Evolutionary conservation across 2,329 filamentous ascomycete species (phyloP).

Genomic region (Coleophoma cylindrospora): DNA sequence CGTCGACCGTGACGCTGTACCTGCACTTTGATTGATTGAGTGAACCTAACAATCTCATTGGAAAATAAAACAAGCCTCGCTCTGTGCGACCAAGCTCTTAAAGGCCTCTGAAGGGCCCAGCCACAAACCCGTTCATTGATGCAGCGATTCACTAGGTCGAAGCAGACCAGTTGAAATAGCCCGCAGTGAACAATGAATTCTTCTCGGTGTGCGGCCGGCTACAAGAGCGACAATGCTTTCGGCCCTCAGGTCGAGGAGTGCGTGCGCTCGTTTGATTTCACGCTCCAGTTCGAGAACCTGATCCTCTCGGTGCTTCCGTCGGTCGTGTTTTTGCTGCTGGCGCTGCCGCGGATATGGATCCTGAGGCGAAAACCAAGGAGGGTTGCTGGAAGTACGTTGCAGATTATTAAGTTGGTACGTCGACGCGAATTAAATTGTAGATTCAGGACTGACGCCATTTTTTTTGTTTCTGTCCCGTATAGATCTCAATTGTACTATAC

Average conservation of each 20-base stretch:
- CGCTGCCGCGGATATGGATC: not conserved
- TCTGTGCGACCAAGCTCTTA: too few relatives aligned
- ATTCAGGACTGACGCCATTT: not conserved
- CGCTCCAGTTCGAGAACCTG: conserved; percentile 12
- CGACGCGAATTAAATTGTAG: too few relatives aligned
- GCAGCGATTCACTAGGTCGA: too few relatives aligned
- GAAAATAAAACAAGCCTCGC: too few relatives aligned
- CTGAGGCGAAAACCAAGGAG: not conserved
- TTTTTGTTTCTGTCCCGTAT: not conserved
- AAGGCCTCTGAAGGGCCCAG: too few relatives aligned
- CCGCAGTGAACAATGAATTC: not conserved
- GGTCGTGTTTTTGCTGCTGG: conserved; percentile 7
- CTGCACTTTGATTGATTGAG: too few relatives aligned
- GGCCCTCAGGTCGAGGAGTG: conserved; percentile 2
- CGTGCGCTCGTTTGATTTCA: conserved; percentile 12
- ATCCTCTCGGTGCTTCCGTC: conserved; percentile 13
- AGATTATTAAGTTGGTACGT: not conserved
- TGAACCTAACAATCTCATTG: too few relatives aligned
- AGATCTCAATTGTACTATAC: not conserved
- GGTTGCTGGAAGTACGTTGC: not conserved
- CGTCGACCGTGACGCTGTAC: too few relatives aligned
- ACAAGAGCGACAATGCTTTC: conserved; percentile 4
- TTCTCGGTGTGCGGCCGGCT: not conserved
- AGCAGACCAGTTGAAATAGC: too few relatives aligned
- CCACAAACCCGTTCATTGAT: too few relatives aligned